phyloP scores from a whole-genome alignment of 306 rosid genomes.

The Lathyrus oleraceus region DNA sequence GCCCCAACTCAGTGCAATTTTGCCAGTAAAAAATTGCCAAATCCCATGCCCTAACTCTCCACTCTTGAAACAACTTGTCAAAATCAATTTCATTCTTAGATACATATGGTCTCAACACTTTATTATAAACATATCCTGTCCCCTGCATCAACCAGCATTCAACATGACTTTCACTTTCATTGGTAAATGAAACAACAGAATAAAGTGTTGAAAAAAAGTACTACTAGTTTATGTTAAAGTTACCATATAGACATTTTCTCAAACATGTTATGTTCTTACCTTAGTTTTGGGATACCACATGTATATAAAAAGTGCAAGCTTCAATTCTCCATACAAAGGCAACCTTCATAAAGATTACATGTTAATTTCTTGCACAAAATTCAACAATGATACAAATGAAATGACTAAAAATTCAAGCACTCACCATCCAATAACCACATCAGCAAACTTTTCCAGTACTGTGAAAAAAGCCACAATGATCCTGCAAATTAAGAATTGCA shows the following conservation, averaged over 20 bases:
- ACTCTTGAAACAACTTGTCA: constrained; percentile 60
- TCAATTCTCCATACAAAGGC: constrained; percentile 86
- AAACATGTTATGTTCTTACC: constrained; percentile 46
- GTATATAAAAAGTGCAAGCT: constrained; percentile 81
- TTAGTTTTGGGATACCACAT: constrained; percentile 89
- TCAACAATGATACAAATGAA: background rate
- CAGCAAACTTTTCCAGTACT: constrained; percentile 65
- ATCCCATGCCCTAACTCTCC: constrained; percentile 77
- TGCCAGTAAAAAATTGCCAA: constrained; percentile 70
- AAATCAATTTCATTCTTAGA: constrained; percentile 65
- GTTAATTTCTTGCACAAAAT: constrained; percentile 9
- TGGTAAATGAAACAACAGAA: background rate
- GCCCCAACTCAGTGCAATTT: constrained; percentile 69
- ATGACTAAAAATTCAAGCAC: background rate
- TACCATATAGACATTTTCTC: background rate
- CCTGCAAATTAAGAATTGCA: constrained; percentile 53
- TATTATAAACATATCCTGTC: constrained; percentile 56
- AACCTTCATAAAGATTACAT: constrained; percentile 51
- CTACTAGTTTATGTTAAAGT: background rate
- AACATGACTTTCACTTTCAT: constrained; percentile 9
- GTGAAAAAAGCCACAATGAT: constrained; percentile 75
- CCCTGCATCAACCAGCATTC: constrained; percentile 54
- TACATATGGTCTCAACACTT: constrained; percentile 71
- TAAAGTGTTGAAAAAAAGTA: background rate
- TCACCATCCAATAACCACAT: constrained; percentile 70